phyloP scores from a whole-genome alignment of 768 basidiomycete genomes.

The Termitomyces sp. region DNA sequence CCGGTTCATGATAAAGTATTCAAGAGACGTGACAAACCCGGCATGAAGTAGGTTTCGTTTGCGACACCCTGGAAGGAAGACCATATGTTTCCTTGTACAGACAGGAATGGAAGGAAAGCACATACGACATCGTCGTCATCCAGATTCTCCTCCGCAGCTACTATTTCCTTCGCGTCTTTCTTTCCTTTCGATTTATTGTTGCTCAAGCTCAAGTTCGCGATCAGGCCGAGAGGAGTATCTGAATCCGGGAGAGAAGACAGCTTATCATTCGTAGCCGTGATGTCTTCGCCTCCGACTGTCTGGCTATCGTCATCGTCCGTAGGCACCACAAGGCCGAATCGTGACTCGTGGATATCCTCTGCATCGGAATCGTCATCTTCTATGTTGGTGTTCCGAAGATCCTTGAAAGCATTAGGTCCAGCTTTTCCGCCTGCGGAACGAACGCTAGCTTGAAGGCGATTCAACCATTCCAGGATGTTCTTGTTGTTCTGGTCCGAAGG shows the following conservation, averaged over 20 bases:
- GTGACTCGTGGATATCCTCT: slow-evolving; percentile 29
- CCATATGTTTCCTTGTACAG: neutral
- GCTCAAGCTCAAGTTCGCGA: slow-evolving; percentile 69
- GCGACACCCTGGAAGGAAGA: slow-evolving; percentile 60
- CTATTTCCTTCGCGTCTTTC: slow-evolving; percentile 34
- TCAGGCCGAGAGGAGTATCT: slow-evolving; percentile 70
- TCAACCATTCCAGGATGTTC: slow-evolving; percentile 73
- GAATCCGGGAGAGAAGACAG: slow-evolving; percentile 59
- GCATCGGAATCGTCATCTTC: slow-evolving; percentile 42
- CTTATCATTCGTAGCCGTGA: slow-evolving; percentile 42
- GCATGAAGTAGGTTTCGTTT: slow-evolving; percentile 77
- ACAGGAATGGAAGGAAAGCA: slow-evolving; percentile 16
- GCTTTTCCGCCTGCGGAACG: slow-evolving; percentile 43
- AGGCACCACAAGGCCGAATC: slow-evolving; percentile 16
- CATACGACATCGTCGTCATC: slow-evolving; percentile 66
- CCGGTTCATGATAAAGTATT: neutral
- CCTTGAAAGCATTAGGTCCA: slow-evolving; percentile 43
- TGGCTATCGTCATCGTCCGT: slow-evolving; percentile 25
- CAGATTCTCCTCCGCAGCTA: slow-evolving; percentile 37
- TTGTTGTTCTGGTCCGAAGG: slow-evolving; percentile 69
- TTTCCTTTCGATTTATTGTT: slow-evolving; percentile 45
- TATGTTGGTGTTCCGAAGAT: slow-evolving; percentile 29
- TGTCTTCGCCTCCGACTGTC: slow-evolving; percentile 27
- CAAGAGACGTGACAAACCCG: slow-evolving; percentile 40
- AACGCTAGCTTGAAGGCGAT: slow-evolving; percentile 61